Percentiles rank a stretch among this genome's conserved stretches.
Evolutionary conservation across 495 filamentous ascomycete genomes (phyloP).

Genomic region (Corynascus novoguineensis): DNA sequence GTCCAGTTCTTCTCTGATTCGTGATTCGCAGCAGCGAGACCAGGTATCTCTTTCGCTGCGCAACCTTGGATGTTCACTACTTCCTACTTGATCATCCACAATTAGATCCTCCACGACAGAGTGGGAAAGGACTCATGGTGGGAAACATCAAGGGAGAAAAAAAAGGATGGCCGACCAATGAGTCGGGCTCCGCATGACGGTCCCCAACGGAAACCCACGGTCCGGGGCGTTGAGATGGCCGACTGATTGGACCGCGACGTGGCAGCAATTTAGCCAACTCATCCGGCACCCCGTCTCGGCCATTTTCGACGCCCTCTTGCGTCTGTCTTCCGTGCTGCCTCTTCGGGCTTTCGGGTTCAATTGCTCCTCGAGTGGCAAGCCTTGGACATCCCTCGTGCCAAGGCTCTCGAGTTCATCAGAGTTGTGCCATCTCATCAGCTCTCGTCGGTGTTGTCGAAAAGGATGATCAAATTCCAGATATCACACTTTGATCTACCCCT

Average conservation of each 20-base stretch:
- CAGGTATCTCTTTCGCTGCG: no score
- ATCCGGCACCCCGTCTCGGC: conserved; percentile 6
- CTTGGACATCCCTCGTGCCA: neutral
- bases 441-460: neutral
- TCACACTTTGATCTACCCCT: neutral
- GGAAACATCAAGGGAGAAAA: neutral
- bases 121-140: neutral
- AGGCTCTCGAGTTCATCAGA: neutral
- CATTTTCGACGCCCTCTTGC: neutral
- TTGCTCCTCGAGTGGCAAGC: neutral
- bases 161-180: neutral
- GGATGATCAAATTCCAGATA: no score
- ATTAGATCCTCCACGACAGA: neutral
- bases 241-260: conserved; percentile 15
- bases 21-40: no score
- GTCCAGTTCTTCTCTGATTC: neutral
- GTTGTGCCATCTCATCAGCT: neutral
- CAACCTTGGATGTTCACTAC: neutral
- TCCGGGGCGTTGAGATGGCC: neutral
- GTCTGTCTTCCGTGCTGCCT: conserved; percentile 4
- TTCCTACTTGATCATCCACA: neutral
- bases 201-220: conserved; percentile 13
- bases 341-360: neutral
- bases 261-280: conserved; percentile 24
- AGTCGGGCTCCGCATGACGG: conserved; percentile 1